Conservation (phyloP, 176 grass and related monocot genomes). For the Oropetium thomaeum region DNA sequence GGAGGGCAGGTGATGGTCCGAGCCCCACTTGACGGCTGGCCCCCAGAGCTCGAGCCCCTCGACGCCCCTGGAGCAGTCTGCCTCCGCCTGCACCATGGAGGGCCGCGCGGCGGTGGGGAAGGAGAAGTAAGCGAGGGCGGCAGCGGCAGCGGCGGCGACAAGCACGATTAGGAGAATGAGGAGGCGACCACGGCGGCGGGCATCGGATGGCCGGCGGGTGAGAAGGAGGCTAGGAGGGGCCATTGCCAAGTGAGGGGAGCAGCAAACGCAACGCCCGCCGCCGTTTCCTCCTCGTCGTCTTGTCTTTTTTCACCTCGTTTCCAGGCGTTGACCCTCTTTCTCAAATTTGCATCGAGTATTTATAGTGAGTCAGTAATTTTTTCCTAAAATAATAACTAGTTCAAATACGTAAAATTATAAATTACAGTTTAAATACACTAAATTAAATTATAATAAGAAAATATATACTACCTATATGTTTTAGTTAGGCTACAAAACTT, state of each 20-base stretch:
- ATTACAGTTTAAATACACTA: too few relatives aligned
- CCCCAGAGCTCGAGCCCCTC: conserved; percentile 80
- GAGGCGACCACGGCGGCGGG: conserved; percentile 25
- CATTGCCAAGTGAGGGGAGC: conserved; percentile 31
- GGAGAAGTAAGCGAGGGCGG: conserved; percentile 39
- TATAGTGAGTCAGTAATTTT: too few relatives aligned
- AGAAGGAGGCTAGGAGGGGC: conserved; percentile 6
- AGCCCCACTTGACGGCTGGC: conserved; percentile 57
- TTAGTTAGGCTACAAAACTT: too few relatives aligned
- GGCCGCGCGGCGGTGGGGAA: conserved; percentile 17
- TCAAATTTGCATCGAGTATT: too few relatives aligned
- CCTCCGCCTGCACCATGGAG: conserved; percentile 4
- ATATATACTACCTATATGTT: too few relatives aligned
- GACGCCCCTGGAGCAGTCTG: conserved; percentile 56
- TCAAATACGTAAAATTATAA: too few relatives aligned
- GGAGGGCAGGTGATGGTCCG: conserved; percentile 49
- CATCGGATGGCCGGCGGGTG: conserved; percentile 16
- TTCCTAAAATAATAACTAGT: too few relatives aligned
- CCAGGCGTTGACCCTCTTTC: too few relatives aligned
- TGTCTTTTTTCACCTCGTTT: too few relatives aligned
- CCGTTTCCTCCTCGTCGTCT: too few relatives aligned
- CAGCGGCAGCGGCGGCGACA: conserved; percentile 16
- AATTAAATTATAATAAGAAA: too few relatives aligned
- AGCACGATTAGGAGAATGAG: conserved; percentile 16
- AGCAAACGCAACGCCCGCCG: too few relatives aligned